phyloP scores from a whole-genome alignment of 2,329 filamentous ascomycete genomes.

The Penicillium sp. region DNA sequence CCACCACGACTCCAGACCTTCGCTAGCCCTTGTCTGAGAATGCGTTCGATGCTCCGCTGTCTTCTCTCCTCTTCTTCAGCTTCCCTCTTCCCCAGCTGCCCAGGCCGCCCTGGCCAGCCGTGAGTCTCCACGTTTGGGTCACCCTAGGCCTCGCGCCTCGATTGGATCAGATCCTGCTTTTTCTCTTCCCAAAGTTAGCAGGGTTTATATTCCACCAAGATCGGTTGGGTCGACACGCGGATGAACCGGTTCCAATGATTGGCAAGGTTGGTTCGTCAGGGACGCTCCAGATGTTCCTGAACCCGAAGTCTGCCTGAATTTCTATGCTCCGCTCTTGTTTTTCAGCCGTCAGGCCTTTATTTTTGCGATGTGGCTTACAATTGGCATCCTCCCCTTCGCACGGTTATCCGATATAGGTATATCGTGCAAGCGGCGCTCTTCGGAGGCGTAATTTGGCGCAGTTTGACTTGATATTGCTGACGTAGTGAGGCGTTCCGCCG shows the following conservation, averaged over 20 bases:
- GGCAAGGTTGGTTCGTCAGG: slow-evolving; percentile 1
- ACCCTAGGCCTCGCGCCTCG: not conserved
- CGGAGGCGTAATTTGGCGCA: too few species aligned
- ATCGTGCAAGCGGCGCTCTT: not conserved
- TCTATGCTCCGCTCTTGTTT: not conserved
- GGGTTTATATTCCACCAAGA: not conserved
- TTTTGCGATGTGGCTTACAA: not conserved
- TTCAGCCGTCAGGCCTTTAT: not conserved
- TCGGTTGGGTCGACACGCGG: slow-evolving; percentile 2
- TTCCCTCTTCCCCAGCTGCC: not conserved
- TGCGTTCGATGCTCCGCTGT: not conserved
- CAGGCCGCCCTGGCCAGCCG: too few species aligned
- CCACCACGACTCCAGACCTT: not conserved
- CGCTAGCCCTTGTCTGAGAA: not conserved
- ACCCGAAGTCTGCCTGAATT: not conserved
- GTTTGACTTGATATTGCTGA: not conserved
- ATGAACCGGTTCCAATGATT: slow-evolving; percentile 3
- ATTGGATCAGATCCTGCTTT: not conserved
- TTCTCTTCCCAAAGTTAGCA: not conserved
- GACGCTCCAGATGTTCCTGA: not conserved
- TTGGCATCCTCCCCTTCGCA: not conserved
- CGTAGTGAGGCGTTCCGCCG: not conserved
- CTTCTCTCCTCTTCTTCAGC: not conserved
- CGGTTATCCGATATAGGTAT: not conserved
- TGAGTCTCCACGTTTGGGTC: not conserved